A percentile compares a stretch with the other conserved stretches of the same genome.
These are phyloP conservation scores for Alternaria ethzedia DNA, from an alignment of 2,329 filamentous ascomycete genomes.

Conservation along the genomic window DNA sequence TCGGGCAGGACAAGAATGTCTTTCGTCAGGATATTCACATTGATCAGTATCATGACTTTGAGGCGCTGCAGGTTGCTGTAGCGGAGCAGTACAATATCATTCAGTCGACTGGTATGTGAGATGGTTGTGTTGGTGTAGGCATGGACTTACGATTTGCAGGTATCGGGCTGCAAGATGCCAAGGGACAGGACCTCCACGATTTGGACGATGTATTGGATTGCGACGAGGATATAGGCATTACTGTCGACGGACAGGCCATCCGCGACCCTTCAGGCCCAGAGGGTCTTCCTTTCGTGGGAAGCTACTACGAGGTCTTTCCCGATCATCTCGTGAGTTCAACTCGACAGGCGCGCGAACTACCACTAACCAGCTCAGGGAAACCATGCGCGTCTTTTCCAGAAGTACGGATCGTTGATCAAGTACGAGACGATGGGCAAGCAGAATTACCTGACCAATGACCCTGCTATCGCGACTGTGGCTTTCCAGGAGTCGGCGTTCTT, in stretches of 20 bases:
- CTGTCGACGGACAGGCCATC: constrained; percentile 16
- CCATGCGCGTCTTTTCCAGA: constrained; percentile 18
- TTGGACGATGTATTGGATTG: constrained; percentile 20
- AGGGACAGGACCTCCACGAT: constrained; percentile 13
- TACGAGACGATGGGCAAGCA: constrained; percentile 15
- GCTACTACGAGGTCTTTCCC: constrained; percentile 20
- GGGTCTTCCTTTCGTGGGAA: constrained; percentile 20
- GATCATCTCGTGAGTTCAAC: constrained; percentile 18
- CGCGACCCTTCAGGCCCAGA: constrained; percentile 15
- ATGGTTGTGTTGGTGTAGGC: not conserved
- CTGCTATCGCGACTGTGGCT: constrained; percentile 14
- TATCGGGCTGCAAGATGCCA: constrained; percentile 18
- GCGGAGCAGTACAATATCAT: constrained; percentile 24
- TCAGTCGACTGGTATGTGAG: constrained; percentile 6
- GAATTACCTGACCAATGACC: constrained; percentile 18
- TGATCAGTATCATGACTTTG: constrained; percentile 22
- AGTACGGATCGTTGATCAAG: constrained; percentile 17
- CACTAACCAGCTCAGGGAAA: constrained; percentile 10
- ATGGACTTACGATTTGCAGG: not conserved
- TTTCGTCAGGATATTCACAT: constrained; percentile 23
- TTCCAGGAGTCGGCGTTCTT: constrained; percentile 20
- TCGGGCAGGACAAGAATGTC: constrained; percentile 19
- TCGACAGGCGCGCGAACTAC: not conserved
- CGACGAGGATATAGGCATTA: constrained; percentile 17
- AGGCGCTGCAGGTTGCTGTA: constrained; percentile 19